Conservation (phyloP, 2,329 filamentous ascomycete genomes). For the Alternaria rosae region DNA sequence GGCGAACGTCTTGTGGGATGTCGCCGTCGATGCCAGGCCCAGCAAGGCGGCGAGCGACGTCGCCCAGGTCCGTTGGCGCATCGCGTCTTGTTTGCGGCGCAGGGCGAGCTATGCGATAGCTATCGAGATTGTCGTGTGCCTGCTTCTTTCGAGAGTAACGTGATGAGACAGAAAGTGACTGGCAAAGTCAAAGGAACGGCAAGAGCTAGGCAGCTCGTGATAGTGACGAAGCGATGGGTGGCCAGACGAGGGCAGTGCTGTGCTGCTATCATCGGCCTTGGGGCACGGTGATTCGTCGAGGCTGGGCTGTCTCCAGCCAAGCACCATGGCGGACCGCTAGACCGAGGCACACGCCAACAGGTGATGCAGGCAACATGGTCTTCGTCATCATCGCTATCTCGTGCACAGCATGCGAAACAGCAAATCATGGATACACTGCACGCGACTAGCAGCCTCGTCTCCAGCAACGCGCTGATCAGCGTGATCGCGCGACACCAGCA, state of each 20-base stretch:
- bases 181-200: conserved; percentile 20
- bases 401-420: neutral
- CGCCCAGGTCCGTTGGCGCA: conserved; percentile 46
- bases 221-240: conserved; percentile 14
- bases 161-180: neutral
- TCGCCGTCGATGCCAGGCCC: conserved; percentile 28
- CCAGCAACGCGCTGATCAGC: neutral
- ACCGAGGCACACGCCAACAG: conserved; percentile 25
- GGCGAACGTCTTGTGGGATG: conserved; percentile 42
- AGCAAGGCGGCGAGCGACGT: conserved; percentile 39
- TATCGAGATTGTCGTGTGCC: conserved; percentile 2
- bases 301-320: conserved; percentile 26
- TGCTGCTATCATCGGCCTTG: conserved; percentile 32
- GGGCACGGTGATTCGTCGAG: conserved; percentile 30
- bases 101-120: conserved; percentile 27
- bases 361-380: neutral
- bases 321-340: conserved; percentile 16
- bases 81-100: conserved; percentile 37
- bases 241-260: conserved; percentile 18
- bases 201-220: conserved; percentile 23
- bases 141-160: neutral
- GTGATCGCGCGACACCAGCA: conserved; percentile 2
- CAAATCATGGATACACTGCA: neutral
- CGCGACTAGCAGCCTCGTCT: neutral
- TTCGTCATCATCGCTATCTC: conserved; percentile 12